phyloP scores from a whole-genome alignment of 192 early-diverging fungal species.

The Coemansia furcata region DNA sequence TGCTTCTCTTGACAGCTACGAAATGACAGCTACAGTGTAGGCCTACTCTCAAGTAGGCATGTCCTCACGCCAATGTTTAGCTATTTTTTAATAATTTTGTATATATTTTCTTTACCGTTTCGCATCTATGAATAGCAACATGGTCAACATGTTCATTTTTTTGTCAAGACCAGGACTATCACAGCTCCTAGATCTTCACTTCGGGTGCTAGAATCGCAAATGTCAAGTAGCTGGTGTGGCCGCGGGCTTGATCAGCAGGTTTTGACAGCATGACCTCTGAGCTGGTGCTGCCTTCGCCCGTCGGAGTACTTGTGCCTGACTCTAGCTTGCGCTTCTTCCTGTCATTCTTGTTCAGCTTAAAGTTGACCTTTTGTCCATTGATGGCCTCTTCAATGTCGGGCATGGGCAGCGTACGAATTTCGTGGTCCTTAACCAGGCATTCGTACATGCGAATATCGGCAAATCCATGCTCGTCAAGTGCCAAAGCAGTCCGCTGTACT shows the following conservation, averaged over 20 bases:
- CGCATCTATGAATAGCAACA: not conserved
- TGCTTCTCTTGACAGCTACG: not conserved
- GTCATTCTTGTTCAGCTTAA: slow-evolving; percentile 21
- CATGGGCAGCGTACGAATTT: slow-evolving; percentile 62
- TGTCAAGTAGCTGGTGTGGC: slow-evolving; percentile 94
- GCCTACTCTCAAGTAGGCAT: not conserved
- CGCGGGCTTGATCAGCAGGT: slow-evolving; percentile 58
- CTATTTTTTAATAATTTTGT: no score
- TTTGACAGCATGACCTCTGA: slow-evolving; percentile 61
- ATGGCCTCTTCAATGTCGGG: slow-evolving; percentile 68
- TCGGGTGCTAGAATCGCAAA: slow-evolving; percentile 67
- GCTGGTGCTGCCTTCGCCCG: not conserved
- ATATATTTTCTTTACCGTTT: not conserved
- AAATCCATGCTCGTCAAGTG: slow-evolving; percentile 81
- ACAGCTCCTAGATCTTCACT: not conserved
- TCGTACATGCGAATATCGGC: slow-evolving; percentile 94
- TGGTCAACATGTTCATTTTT: not conserved
- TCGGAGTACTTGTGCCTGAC: not conserved
- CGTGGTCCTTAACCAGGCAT: slow-evolving; percentile 78
- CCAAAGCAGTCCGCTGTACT: slow-evolving; percentile 74
- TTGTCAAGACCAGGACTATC: not conserved
- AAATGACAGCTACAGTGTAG: not conserved
- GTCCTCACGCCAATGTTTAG: no score
- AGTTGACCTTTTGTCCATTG: slow-evolving; percentile 39
- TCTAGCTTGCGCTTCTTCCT: slow-evolving; percentile 43